Evolutionary conservation across 345 rosid species (phyloP), one percentile per base, ranked within the genome.

Genomic region (Populus nigra): DNA sequence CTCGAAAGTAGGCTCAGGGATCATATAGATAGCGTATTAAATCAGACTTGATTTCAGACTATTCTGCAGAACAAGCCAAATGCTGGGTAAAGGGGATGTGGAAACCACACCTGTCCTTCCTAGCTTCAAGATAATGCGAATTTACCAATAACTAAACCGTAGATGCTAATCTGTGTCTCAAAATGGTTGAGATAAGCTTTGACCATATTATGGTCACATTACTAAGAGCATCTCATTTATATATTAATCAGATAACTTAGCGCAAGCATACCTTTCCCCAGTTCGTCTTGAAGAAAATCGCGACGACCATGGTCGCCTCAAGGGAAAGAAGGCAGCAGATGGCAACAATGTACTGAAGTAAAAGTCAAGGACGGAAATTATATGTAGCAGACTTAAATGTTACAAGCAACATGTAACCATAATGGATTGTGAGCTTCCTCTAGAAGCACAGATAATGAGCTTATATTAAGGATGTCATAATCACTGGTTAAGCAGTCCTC

Each of bases 281-380:
- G 78, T 87, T 75, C 38, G 72, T 76, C 83, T 75, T 80, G 88
- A 90, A 90, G 85, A 88, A 86, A 65, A 84, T 73, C 41, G 78
- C 31, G 27, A 83, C 81, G 15, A 90, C 72, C 47, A 76, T 81
- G 45, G 83, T 83, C 1, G 59, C 83, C 78, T 90, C 87, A 10
- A 87, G 72, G 71, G 76, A 70, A 45, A 90, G 68, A 35, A 87
- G 85, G 72, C 79, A 87, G 75, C 76, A 76, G 31, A 81, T 11
- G 41, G 81, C 62, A 73, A 87, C 2, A 33, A 88, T 86, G 73
- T 87, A 86, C 91, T 90, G 11, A 57, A 29, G 63, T 70, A 66
- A 57, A 18, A n/a, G 85, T 83, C 72, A 17, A 83, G 88, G 79
- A 85, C 53, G 9, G 71, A 23, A 59, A 59, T n/a, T 9, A 59